Base-by-base conservation (phyloP, 2,329 filamentous ascomycete genomes). In the Magnaporthiopsis poae region DNA sequence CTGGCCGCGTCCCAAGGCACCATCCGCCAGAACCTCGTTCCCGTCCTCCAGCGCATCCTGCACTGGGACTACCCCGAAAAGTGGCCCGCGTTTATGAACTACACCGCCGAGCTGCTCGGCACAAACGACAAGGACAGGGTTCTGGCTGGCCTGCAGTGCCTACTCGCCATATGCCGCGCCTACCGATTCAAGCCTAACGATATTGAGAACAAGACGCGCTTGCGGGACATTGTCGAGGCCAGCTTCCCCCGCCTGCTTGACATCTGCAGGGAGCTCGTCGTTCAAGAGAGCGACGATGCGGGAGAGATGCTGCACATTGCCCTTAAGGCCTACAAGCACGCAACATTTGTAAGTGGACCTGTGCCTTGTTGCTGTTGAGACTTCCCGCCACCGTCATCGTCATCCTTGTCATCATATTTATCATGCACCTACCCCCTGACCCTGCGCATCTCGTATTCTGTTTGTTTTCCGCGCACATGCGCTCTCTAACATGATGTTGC, bases 311-410 rank as follows among this genome's bases (percentile, higher is more conserved):
- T 99, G 71, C 90, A 96, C 75, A 89, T 96, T 67, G 91, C 96
- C 66, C 85, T 99, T 74, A 99, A 99, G 82, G 89, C 92, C 56
- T 99, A 96, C 80, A 99, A 99, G 81, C 94, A 99, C 80, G 93
- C 95, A 63, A 96, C 96, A 73, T 99, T 96, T 84, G 91, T 96
- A 81, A 74, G 88, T 81, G 29, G 21, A 33, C 39, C 60, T 18
- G 12, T 60, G 59, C 18, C 46, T 12, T 36, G 35, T 36, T 36
- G 59, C 59, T 29, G 4, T 60, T 27, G 59, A 29, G 9, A 60
- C 21, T 29, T 60, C 61, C 36, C 61, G 61, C 59, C 56, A 62
- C 56, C 61, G 62, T 65, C 62, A n/a, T 2, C 56, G 21, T 46
- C 27, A 46, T 36, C 62, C 27, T 2, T 60, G 7, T 60, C 27